phyloP scores from a whole-genome alignment of 495 filamentous ascomycete species.

The Sphaerosporella brunnea region DNA sequence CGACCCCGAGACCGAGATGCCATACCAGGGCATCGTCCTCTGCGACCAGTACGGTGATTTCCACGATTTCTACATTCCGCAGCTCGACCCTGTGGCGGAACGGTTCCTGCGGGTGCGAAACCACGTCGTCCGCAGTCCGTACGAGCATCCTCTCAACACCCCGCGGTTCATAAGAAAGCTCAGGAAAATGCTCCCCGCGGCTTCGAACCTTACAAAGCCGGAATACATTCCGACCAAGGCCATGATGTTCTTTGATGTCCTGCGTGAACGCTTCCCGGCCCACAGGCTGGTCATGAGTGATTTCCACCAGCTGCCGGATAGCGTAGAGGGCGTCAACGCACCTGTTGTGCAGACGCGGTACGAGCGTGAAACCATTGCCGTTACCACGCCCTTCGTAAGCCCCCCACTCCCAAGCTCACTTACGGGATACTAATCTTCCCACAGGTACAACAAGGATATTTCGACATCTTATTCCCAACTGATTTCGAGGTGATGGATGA shows the following conservation, averaged over 20 bases:
- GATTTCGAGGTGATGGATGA: slow-evolving; percentile 77
- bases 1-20: slow-evolving; percentile 50
- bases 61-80: slow-evolving; percentile 69
- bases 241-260: slow-evolving; percentile 90
- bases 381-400: slow-evolving; percentile 76
- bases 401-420: neutral
- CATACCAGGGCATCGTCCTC: slow-evolving; percentile 70
- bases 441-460: slow-evolving; percentile 92
- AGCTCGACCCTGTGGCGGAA: slow-evolving; percentile 63
- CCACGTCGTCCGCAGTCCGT: slow-evolving; percentile 35
- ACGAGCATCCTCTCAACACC: slow-evolving; percentile 37
- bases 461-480: slow-evolving; percentile 96
- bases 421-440: neutral
- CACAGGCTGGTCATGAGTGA: slow-evolving; percentile 82
- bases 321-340: slow-evolving; percentile 65
- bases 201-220: slow-evolving; percentile 53
- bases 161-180: slow-evolving; percentile 40
- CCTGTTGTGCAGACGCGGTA: slow-evolving; percentile 94
- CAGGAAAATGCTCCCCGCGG: slow-evolving; percentile 42
- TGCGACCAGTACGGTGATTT: slow-evolving; percentile 80
- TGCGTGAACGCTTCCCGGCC: slow-evolving; percentile 67
- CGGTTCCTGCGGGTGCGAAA: slow-evolving; percentile 68
- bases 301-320: slow-evolving; percentile 69
- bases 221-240: slow-evolving; percentile 89
- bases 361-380: slow-evolving; percentile 66